Evolutionary conservation across 2,329 filamentous ascomycete genomes (phyloP), one percentile per base, ranked within the genome.

Genomic region (Penicillium sumatraense): DNA sequence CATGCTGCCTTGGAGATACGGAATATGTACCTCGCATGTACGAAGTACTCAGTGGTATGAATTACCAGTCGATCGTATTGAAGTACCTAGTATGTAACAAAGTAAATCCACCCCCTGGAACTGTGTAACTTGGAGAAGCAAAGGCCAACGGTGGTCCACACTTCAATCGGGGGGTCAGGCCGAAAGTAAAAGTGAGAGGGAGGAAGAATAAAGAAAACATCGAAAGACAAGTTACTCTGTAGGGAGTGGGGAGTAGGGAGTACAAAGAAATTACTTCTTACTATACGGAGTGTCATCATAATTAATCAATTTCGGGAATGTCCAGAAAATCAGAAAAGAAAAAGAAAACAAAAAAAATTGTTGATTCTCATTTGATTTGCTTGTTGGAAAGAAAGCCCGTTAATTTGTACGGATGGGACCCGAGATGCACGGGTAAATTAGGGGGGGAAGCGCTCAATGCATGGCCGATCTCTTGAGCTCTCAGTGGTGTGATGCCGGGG

Each of bases 341-440:
- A 48, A 38, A 40, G 38, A 23, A 10, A 5, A 40, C 40, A 23
- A 24, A 3, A 53, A 20, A 49, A 46, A 46, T 31, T 29, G 8
- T 13, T 2, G 14, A 42, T 42, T 42, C n/a, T 20, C 38, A 20
- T 41, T 14, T 11, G 20, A 24, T 11, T 20, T 21, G 14, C 24
- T 14, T 11, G 20, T n/a, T 11, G 27, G 21, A 27, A 35, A 49
- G 33, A 56, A 45, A 29, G 51, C 29, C 40, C 23, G 50, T 41
- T 57, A 54, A 52, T 60, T 55, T 54, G 36, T 36, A 45, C 48
- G 60, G 62, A 58, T 21, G 40, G 49, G 45, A 59, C 45, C 60
- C 62, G 59, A 64, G 42, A 51, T 57, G 54, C 49, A 59, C 58
- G 51, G 61, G 58, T 56, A 56, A 61, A 61, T 64, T 64, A 63